Conservation (phyloP, 2,329 filamentous ascomycete species). For the Chaetomiaceae sp. region DNA sequence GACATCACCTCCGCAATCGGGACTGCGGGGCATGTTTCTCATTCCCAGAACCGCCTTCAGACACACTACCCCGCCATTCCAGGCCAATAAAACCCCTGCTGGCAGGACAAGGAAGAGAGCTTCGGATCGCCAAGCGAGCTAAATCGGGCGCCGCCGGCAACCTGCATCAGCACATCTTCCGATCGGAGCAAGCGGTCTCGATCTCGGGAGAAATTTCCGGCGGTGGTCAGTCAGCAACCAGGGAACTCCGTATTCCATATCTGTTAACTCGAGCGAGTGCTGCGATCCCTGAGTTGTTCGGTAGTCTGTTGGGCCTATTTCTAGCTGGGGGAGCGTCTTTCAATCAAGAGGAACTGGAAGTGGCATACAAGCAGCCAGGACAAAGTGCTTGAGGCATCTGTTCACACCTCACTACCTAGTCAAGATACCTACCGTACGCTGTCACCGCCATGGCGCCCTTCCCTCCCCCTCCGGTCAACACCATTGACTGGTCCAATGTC, state of each 20-base stretch:
- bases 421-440: not conserved
- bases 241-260: too few relatives aligned
- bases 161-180: not conserved
- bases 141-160: not conserved
- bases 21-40: slow-evolving; percentile 13
- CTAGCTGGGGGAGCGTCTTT: too few relatives aligned
- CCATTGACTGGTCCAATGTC: slow-evolving; percentile 90
- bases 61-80: slow-evolving; percentile 6
- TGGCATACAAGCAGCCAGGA: too few relatives aligned
- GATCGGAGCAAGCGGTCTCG: slow-evolving; percentile 10
- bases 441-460: slow-evolving; percentile 49
- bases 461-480: slow-evolving; percentile 71
- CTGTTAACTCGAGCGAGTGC: too few relatives aligned
- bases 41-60: too few relatives aligned
- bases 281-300: too few relatives aligned
- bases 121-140: slow-evolving; percentile 2
- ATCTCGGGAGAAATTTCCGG: not conserved
- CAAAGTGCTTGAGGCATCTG: too few relatives aligned
- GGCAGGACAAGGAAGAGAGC: not conserved
- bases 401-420: not conserved
- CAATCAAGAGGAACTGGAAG: too few relatives aligned
- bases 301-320: too few relatives aligned
- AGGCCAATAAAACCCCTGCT: slow-evolving; percentile 1
- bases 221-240: not conserved
- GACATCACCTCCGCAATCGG: slow-evolving; percentile 19